Conservation (phyloP, 345 rosid genomes). For the Sonneratia alba region DNA sequence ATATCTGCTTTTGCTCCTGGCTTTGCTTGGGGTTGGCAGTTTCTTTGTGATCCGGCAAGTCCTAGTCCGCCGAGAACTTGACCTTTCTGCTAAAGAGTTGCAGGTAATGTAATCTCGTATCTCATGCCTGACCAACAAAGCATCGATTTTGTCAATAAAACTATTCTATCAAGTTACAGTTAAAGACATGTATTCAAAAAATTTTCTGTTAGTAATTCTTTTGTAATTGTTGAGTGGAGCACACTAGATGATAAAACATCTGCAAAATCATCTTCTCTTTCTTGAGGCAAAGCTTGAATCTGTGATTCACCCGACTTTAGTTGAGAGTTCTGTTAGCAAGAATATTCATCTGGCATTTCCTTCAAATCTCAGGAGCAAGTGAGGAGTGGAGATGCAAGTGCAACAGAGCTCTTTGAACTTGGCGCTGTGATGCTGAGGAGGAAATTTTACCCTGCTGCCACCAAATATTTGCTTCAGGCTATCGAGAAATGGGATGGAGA, state of each 20-base stretch:
- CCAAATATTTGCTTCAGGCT: slow-evolving; percentile 73
- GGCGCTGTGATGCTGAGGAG: slow-evolving; percentile 95
- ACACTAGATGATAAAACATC: not conserved
- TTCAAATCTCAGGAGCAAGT: slow-evolving; percentile 69
- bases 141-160: not conserved
- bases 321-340: not conserved
- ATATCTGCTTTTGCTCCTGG: slow-evolving; percentile 64
- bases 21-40: slow-evolving; percentile 78
- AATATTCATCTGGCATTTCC: not conserved
- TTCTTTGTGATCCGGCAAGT: slow-evolving; percentile 93
- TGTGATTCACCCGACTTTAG: not conserved
- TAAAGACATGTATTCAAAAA: not conserved
- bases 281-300: not conserved
- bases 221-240: not conserved
- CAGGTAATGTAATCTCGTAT: slow-evolving; percentile 35
- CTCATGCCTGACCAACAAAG: no score
- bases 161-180: not conserved
- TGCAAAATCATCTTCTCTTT: not conserved
- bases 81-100: slow-evolving; percentile 91
- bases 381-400: slow-evolving; percentile 97
- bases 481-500: slow-evolving; percentile 97
- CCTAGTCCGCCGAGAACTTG: slow-evolving; percentile 92
- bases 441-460: slow-evolving; percentile 86
- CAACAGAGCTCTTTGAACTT: slow-evolving; percentile 85
- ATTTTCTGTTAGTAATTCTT: not conserved